Conservation (phyloP, 176 grass and related monocot species). For the Avena atlantica region DNA sequence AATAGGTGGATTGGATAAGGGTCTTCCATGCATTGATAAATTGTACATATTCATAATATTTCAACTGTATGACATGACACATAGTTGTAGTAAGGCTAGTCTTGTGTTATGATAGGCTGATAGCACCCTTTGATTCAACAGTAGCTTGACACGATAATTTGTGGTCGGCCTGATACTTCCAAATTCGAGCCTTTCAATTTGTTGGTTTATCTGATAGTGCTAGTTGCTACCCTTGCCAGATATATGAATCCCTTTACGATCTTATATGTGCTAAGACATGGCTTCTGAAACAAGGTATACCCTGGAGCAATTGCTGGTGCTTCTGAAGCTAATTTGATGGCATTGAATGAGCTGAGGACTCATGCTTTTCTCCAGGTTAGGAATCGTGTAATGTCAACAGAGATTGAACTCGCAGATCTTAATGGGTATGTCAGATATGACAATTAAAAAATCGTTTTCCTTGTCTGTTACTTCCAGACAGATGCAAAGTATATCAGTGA, state of each 20-base stretch:
- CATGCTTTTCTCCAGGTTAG: constrained; percentile 87
- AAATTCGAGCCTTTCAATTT: constrained; percentile 6
- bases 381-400: constrained; percentile 21
- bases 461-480: constrained; percentile 53
- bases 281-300: constrained; percentile 81
- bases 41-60: constrained; percentile 33
- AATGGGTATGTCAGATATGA: constrained; percentile 30
- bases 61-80: constrained; percentile 20
- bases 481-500: constrained; percentile 58
- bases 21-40: constrained; percentile 12
- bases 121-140: background rate
- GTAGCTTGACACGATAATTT: constrained; percentile 29
- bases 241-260: constrained; percentile 48
- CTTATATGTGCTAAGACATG: constrained; percentile 62
- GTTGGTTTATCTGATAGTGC: constrained; percentile 23
- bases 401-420: background rate
- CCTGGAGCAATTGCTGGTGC: constrained; percentile 70
- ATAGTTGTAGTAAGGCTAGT: background rate
- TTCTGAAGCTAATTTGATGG: constrained; percentile 93
- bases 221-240: constrained; percentile 33
- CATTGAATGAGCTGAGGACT: constrained; percentile 81
- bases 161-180: background rate
- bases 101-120: constrained; percentile 2
- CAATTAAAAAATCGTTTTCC: constrained; percentile 20
- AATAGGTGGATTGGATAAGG: background rate